Base-by-base conservation (phyloP, 306 rosid genomes). In the Prunus mongolica region DNA sequence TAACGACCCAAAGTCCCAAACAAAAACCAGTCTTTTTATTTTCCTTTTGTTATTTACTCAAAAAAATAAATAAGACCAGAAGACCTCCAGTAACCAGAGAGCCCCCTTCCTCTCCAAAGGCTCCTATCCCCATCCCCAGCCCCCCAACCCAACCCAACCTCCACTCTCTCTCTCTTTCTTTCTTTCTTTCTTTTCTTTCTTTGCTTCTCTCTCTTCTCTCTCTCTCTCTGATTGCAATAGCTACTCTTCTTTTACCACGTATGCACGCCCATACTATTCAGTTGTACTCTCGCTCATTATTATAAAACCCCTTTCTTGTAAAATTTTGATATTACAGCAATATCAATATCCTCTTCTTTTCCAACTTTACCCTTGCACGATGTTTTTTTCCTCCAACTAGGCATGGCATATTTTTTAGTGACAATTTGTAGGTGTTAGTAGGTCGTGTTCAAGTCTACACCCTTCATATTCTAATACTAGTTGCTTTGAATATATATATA, bases 171-270 rank as follows among this genome's bases (percentile, higher is more conserved):
- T 22, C 54, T 45, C 65, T 22, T 64, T 27, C 28, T 27, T 27
- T 27, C 28, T 57, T 18, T 2, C 49, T 55, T 44, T 14, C 41
- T 5, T 22, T 27, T 12, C 20, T 4, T 28, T 32, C 15, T 22
- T 46, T 11, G 34, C 41, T 60, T 16, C 41, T 73, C 67, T 62
- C 18, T 20, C 63, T 4, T 45, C 6, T 24, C 56, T 11, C 2
- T 71, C 65, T 69, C 76, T 67, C 56, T 76, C 62, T 79, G 32
- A 54, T 46, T 20, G 25, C 62, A 5, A 51, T 8, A 2, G 38
- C 83, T 76, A 80, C 72, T 80, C 47, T 16, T 22, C 6, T 69
- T 2, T 49, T 65, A 30, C 92, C 88, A 86, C 92, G 82, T 83
- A 49, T 71, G 68, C 83, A 12, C 4, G 2, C 74, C 18, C 76